Conservation (phyloP, 2,329 filamentous ascomycete genomes). For the Ascochyta fabae region DNA sequence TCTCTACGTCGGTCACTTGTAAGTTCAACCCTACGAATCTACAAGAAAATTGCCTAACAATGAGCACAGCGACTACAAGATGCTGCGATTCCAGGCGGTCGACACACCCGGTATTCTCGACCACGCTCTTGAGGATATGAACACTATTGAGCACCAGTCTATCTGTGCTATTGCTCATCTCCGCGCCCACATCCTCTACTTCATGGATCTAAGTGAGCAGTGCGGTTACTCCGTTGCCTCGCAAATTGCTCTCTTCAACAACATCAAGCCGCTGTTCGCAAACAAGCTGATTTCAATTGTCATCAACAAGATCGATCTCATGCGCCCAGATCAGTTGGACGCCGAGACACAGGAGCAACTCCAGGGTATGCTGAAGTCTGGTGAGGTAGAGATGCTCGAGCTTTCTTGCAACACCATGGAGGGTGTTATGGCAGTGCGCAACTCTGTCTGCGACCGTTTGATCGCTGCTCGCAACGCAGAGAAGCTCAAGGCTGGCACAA, state of each 20-base stretch:
- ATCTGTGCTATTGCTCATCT: slow-evolving; percentile 98
- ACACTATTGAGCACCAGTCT: slow-evolving; percentile 99
- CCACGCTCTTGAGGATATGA: slow-evolving; percentile 96
- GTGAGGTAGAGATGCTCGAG: slow-evolving; percentile 91
- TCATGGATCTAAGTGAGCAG: slow-evolving; percentile 97
- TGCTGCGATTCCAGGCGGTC: slow-evolving; percentile 86
- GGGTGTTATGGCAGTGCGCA: slow-evolving; percentile 93
- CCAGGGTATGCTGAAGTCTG: slow-evolving; percentile 79
- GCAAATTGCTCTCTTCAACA: slow-evolving; percentile 94
- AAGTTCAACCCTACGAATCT: slow-evolving; percentile 60
- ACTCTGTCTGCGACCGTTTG: slow-evolving; percentile 89
- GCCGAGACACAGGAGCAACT: slow-evolving; percentile 78
- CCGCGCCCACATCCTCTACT: slow-evolving; percentile 93
- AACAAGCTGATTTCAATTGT: slow-evolving; percentile 98
- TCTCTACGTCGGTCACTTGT: slow-evolving; percentile 93
- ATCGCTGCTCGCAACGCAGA: slow-evolving; percentile 92
- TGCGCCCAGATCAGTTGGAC: slow-evolving; percentile 85
- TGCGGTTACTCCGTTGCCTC: slow-evolving; percentile 92
- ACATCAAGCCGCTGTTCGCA: slow-evolving; percentile 90
- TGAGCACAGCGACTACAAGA: slow-evolving; percentile 77
- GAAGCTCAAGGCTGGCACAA: slow-evolving; percentile 90
- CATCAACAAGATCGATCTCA: slow-evolving; percentile 97
- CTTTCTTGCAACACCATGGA: slow-evolving; percentile 95
- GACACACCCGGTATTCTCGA: slow-evolving; percentile 99
- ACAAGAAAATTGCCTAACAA: slow-evolving; percentile 68